A percentile compares a stretch with the other conserved stretches of the same genome.
These are phyloP conservation scores for Paspalum vaginatum DNA, from an alignment of 176 grass and related monocot species.

Conservation along the genomic window DNA sequence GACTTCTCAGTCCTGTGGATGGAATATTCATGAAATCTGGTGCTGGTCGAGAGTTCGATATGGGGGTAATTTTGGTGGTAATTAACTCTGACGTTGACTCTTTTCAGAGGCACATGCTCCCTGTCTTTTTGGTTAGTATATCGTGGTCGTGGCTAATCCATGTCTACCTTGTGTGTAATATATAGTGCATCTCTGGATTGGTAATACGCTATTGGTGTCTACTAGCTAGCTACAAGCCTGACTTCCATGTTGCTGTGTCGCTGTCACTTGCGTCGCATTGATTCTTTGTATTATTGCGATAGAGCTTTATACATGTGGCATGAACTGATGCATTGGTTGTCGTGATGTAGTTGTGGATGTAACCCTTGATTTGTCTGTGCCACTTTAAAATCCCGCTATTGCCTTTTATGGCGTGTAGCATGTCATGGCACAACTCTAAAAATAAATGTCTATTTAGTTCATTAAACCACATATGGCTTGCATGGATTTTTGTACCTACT, in stretches of 20 bases:
- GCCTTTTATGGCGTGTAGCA: not conserved
- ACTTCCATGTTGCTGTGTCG: constrained; percentile 1
- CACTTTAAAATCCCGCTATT: not conserved
- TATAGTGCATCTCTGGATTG: constrained; percentile 18
- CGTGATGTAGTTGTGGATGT: not conserved
- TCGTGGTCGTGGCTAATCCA: not conserved
- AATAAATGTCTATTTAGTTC: not conserved
- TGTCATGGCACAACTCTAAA: not conserved
- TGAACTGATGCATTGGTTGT: not conserved
- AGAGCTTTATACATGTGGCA: not conserved
- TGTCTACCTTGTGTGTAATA: not conserved
- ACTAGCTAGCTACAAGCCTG: constrained; percentile 24
- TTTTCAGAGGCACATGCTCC: not conserved
- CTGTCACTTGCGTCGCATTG: constrained; percentile 29
- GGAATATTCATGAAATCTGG: constrained; percentile 32
- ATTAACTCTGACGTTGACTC: constrained; percentile 36
- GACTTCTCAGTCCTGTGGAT: constrained; percentile 4
- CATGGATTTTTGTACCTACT: not conserved
- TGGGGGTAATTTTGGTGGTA: not conserved
- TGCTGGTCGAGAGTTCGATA: not conserved
- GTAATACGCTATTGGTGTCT: constrained; percentile 1
- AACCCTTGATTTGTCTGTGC: not conserved
- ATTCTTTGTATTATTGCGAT: not conserved
- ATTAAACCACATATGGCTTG: not conserved
- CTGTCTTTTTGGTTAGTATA: constrained; percentile 5